Base-by-base conservation (phyloP, 495 filamentous ascomycete genomes). In the Cudoniella acicularis region DNA sequence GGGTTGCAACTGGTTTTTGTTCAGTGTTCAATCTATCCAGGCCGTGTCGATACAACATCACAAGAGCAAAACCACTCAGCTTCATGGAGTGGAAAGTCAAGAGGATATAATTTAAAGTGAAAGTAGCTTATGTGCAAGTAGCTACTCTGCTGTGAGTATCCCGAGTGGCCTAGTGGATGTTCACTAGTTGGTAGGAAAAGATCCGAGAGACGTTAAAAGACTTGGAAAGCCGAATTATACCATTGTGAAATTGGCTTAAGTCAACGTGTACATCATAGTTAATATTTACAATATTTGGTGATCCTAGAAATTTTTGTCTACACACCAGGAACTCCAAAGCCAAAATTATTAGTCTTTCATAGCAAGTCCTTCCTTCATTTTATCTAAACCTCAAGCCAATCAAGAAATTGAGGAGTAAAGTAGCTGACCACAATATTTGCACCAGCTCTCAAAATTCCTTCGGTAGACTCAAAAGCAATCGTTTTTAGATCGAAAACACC, bases 401-500 rank as follows among this genome's bases (percentile, higher is more conserved):
- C 91, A 61, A 98, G 72, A 65, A 98, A 95, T 42, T 96, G 87
- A 6, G 95, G 94, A 0, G 87, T 90, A 67, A 98, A 98, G 70
- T 98, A 98, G 70, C 82, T 93, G 60, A 98, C 77, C 45, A 98
- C 80, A 67, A 98, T 96, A 1, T 83, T 89, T 11, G 95, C 94
- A 24, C 94, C 94, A 46, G 94, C 94, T 61, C 94, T 82, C 50
- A 98, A 72, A 57, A 98, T 98, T 1, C 93, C 89, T 68, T 98
- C 88, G 0, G 91, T 91, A 57, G 87, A 86, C 72, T 98, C 94
- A 68, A 95, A 93, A 0, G 90, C 95, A 91, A 97, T 97, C 1
- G 87, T 79, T 74, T 92, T 95, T 69, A 98, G 75, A 71, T 96
- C 92, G 69, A 98, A 98, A n/a, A 98, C 94, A 0, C 94, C 94